Percentiles rank a stretch among this genome's conserved stretches.
Evolutionary conservation across 2,329 filamentous ascomycete species (phyloP).

Genomic region (Cytospora mali): DNA sequence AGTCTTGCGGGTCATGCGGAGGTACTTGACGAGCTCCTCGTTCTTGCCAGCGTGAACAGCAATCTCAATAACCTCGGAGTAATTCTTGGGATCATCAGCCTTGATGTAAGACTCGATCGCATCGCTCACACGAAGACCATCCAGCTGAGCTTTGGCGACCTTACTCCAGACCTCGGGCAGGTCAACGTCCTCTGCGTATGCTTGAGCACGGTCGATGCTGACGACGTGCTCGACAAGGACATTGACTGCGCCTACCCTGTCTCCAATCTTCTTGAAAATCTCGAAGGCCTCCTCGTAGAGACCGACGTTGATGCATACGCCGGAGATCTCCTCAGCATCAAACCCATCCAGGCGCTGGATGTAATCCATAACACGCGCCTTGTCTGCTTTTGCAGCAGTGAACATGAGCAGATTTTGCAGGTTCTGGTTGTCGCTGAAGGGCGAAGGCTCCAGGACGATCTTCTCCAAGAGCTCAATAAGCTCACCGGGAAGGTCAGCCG

Average conservation of each 20-base stretch:
- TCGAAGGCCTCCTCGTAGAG: slow-evolving; percentile 97
- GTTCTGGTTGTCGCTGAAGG: slow-evolving; percentile 96
- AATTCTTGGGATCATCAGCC: slow-evolving; percentile 89
- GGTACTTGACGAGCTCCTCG: slow-evolving; percentile 93
- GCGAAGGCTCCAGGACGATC: slow-evolving; percentile 98
- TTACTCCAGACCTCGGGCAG: slow-evolving; percentile 96
- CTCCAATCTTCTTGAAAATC: slow-evolving; percentile 96
- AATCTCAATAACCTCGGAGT: slow-evolving; percentile 93
- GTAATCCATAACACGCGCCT: slow-evolving; percentile 92
- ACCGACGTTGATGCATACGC: slow-evolving; percentile 91
- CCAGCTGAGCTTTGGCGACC: slow-evolving; percentile 96
- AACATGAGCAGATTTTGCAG: slow-evolving; percentile 96
- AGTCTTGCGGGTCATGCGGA: slow-evolving; percentile 97
- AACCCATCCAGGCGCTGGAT: slow-evolving; percentile 90
- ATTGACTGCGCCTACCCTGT: slow-evolving; percentile 82
- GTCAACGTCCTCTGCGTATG: slow-evolving; percentile 93
- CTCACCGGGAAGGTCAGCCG: slow-evolving; percentile 87
- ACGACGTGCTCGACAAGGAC: slow-evolving; percentile 96
- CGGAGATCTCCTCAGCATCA: slow-evolving; percentile 88
- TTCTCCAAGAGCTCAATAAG: slow-evolving; percentile 98
- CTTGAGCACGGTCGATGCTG: slow-evolving; percentile 95
- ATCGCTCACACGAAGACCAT: slow-evolving; percentile 89
- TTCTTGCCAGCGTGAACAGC: slow-evolving; percentile 96
- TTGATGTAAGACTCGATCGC: slow-evolving; percentile 97
- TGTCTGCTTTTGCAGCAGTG: slow-evolving; percentile 95